Evolutionary conservation across 495 filamentous ascomycete species (phyloP).

Genomic region (Acidomyces sp.): DNA sequence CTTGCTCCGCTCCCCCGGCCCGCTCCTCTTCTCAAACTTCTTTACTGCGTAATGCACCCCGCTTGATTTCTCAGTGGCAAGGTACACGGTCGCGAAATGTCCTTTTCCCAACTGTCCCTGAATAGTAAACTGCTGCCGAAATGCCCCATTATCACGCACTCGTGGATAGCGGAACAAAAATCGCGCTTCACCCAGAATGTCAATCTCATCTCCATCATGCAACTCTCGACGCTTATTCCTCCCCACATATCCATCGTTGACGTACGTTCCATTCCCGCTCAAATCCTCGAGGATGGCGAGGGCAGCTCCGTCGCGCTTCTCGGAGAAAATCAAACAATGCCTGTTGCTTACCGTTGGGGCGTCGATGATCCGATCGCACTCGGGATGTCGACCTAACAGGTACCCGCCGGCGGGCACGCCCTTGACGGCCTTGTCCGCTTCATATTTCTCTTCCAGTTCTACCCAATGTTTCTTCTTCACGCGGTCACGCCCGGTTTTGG

Average conservation of each 20-base stretch:
- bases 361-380: slow-evolving; percentile 76
- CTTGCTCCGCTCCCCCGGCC: slow-evolving; percentile 67
- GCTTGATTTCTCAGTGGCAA: slow-evolving; percentile 73
- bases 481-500: slow-evolving; percentile 28
- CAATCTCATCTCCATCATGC: slow-evolving; percentile 77
- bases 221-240: slow-evolving; percentile 84
- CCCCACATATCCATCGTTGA: slow-evolving; percentile 82
- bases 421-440: slow-evolving; percentile 43
- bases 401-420: slow-evolving; percentile 66
- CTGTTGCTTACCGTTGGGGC: slow-evolving; percentile 86
- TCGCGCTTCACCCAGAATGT: slow-evolving; percentile 64
- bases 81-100: slow-evolving; percentile 89
- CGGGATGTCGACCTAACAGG: slow-evolving; percentile 79
- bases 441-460: slow-evolving; percentile 45
- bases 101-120: slow-evolving; percentile 86
- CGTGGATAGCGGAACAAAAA: slow-evolving; percentile 86
- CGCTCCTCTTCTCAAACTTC: slow-evolving; percentile 70
- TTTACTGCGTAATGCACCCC: slow-evolving; percentile 86
- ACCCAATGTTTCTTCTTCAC: slow-evolving; percentile 26
- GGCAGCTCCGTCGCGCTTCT: slow-evolving; percentile 66
- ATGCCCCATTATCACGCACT: slow-evolving; percentile 58
- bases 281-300: slow-evolving; percentile 83
- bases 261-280: slow-evolving; percentile 91
- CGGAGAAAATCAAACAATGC: slow-evolving; percentile 80
- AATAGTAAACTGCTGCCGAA: slow-evolving; percentile 74